phyloP scores from a whole-genome alignment of 2,329 filamentous ascomycete genomes.

The Talaromyces sp. region DNA sequence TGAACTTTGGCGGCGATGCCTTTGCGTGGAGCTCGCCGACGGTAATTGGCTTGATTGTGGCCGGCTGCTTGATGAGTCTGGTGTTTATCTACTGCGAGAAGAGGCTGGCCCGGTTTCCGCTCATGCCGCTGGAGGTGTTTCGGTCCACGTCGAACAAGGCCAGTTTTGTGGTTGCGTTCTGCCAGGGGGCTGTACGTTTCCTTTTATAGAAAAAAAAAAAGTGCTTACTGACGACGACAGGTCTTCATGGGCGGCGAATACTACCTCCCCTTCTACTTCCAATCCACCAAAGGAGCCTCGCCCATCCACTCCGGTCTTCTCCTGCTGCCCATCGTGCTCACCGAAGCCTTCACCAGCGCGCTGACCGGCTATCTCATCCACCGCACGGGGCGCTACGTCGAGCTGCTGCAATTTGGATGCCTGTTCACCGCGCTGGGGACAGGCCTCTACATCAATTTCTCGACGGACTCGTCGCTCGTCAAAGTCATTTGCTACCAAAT shows the following conservation, averaged over 20 bases:
- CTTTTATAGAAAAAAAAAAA: too few species aligned
- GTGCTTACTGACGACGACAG: conserved; percentile 20
- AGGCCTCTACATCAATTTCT: conserved; percentile 44
- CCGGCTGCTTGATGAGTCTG: conserved; percentile 44
- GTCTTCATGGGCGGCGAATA: conserved; percentile 63
- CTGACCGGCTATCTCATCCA: conserved; percentile 45
- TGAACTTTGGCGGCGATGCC: conserved; percentile 49
- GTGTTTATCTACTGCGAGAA: conserved; percentile 59
- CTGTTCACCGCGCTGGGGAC: conserved; percentile 40
- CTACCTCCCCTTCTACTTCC: conserved; percentile 69
- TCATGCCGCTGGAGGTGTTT: conserved; percentile 65
- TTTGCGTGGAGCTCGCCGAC: conserved; percentile 49
- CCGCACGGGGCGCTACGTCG: conserved; percentile 45
- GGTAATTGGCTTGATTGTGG: conserved; percentile 51
- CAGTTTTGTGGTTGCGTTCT: conserved; percentile 45
- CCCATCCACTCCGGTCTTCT: conserved; percentile 56
- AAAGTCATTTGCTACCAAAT: conserved; percentile 46
- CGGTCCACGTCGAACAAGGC: conserved; percentile 52
- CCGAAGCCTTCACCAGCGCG: conserved; percentile 42
- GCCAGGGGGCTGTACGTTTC: conserved; percentile 42
- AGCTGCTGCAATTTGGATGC: conserved; percentile 42
- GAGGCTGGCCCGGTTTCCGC: conserved; percentile 57
- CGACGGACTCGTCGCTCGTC: conserved; percentile 28
- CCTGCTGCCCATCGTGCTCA: conserved; percentile 55
- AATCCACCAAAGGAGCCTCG: conserved; percentile 58